A percentile compares a stretch with the other conserved stretches of the same genome.
Conservation (phyloP, 495 filamentous ascomycete genomes). For the Aspergillus sclerotioniger region DNA sequence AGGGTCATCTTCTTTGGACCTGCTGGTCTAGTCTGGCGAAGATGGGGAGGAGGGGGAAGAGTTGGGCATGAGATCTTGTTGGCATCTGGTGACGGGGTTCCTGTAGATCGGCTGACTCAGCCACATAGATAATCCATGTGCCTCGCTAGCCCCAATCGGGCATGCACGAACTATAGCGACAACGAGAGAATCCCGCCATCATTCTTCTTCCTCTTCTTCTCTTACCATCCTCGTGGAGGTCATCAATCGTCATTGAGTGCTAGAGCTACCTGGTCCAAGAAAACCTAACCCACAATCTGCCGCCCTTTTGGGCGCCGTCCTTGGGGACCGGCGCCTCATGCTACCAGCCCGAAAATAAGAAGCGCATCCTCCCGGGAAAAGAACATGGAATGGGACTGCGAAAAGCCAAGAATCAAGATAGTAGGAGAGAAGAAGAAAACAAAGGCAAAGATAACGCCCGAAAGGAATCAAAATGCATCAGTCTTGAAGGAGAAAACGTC, state of each 20-base stretch:
- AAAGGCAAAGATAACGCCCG: constrained; percentile 6
- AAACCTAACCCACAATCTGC: neutral
- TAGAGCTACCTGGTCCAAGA: neutral
- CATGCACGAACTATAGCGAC: neutral
- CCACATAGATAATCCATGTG: neutral
- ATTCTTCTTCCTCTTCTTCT: neutral
- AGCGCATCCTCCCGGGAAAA: neutral
- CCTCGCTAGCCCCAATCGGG: neutral
- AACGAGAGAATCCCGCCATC: neutral
- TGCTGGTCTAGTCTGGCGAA: neutral
- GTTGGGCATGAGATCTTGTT: constrained; percentile 1
- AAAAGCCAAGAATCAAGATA: neutral
- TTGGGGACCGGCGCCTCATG: neutral
- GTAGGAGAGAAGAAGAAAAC: neutral
- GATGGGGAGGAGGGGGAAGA: constrained; percentile 1
- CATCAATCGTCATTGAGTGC: constrained; percentile 13
- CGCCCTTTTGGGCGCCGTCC: neutral
- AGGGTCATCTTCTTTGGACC: constrained; percentile 28
- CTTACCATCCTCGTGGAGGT: neutral
- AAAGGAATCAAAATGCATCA: neutral
- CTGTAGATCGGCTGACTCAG: constrained; percentile 14
- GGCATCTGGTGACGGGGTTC: constrained; percentile 8
- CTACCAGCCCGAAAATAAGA: neutral
- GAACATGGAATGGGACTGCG: neutral
- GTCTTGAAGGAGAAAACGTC: constrained; percentile 2